phyloP scores from a whole-genome alignment of 352 stramenopile genomes.

The Globisporangium sylvaticum region DNA sequence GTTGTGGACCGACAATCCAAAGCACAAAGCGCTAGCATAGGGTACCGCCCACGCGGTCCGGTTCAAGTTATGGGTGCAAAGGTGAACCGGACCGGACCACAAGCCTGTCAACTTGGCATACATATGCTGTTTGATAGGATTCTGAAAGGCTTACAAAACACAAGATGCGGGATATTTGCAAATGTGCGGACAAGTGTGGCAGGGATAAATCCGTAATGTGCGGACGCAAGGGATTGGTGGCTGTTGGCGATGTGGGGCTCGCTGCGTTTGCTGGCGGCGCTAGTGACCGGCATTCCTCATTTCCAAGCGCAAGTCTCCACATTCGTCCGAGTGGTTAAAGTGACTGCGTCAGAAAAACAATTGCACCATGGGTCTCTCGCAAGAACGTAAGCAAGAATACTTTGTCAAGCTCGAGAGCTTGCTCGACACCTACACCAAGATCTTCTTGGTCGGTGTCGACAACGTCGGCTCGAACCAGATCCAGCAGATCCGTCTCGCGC shows the following conservation, averaged over 20 bases:
- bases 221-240: constrained; percentile 25
- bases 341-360: constrained; percentile 68
- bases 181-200: background rate
- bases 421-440: constrained; percentile 96
- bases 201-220: background rate
- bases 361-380: constrained; percentile 90
- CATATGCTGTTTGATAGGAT: constrained; percentile 1
- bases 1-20: background rate
- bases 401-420: constrained; percentile 95
- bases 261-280: background rate
- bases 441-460: constrained; percentile 98
- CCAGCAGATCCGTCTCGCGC: constrained; percentile 95
- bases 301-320: constrained; percentile 83
- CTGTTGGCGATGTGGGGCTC: constrained; percentile 1
- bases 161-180: constrained; percentile 15
- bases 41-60: background rate
- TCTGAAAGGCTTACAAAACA: background rate
- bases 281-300: constrained; percentile 33
- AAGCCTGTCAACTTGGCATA: background rate
- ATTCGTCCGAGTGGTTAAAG: constrained; percentile 63
- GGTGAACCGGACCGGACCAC: background rate
- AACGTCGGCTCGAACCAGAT: constrained; percentile 99
- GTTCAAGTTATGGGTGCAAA: background rate
- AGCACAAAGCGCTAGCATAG: background rate
- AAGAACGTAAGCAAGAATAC: constrained; percentile 98